Base-by-base conservation (phyloP, 2,329 filamentous ascomycete genomes). In the Penicillium brasilianum region DNA sequence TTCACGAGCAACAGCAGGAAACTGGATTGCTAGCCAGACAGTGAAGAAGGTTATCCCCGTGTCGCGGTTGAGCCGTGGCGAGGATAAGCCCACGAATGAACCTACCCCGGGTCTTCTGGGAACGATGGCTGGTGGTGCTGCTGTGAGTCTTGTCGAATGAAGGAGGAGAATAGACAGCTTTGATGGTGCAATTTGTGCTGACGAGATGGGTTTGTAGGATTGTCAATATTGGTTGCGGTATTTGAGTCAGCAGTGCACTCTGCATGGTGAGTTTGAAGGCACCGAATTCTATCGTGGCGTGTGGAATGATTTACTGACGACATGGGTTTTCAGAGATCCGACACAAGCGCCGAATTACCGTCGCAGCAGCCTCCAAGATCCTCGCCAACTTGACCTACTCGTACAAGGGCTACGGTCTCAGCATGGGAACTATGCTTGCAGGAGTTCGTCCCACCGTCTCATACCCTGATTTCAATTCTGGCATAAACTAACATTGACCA, bases 191-290 rank as follows among this genome's bases (percentile, higher is more conserved):
- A 14, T 16, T 30, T 52, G 55, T 62, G 49, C 62, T 67, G 54
- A 71, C 52, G 16, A 32, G 20, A 43, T 58, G 37, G 54, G 18
- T 51, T 49, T 55, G 22, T 62, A 90, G 88, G 95, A 99, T 82
- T 99, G 95, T 81, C 95, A 98, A 88, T 98, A 97, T 87, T 99
- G 95, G 95, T 90, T 99, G 67, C 93, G 93, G 75, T 99, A 96
- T 85, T 87, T 99, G 68, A 95, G 94, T 74, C 97, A 98, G 90
- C 93, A 99, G 85, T 99, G 95, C 84, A 93, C 95, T 62, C 91
- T 99, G 68, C 94, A 99, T 84, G 95, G 76, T 75, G 67, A 62
- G 73, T 25, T 64, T 16, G 34, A 18, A 44, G n/a, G 14, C 14
- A 20, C 36, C 11, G 25, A 28, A 11, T 36, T 30, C 22, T 18